Evolutionary conservation across 352 stramenopile genomes (phyloP), one percentile per base, ranked within the genome.

Genomic region (Globisporangium irregulare): DNA sequence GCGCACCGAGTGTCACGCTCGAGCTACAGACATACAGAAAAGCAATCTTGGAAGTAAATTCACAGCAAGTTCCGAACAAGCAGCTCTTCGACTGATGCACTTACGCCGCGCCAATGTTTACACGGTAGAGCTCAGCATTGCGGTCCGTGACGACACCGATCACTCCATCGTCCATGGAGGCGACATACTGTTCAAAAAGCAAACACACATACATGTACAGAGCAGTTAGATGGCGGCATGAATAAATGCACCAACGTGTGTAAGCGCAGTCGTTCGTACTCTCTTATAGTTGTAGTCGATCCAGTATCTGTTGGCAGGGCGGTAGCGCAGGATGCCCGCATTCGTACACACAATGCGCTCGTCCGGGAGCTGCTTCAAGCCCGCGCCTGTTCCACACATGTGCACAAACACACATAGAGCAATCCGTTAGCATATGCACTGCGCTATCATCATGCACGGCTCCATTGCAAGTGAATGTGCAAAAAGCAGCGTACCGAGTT

Each of bases 61-160:
- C 27, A 29, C 27, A 29, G 27, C 3, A 29, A 29, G 27, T 29
- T 29, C 27, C 27, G 27, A 29, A 29, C 27, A 29, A 29, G 27
- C 2, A 29, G 41, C 32, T 64, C 7, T 15, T 20, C 3, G 20
- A 4, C 1, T 61, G 27, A 15, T 61, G 29, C 12, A 93, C 82
- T 68, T 96, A 97, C 76, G 92, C 80, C 66, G 87, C 92, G 61
- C 93, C 91, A 56, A 99, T 96, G 69, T 98, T 95, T 18, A 99
- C 86, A n/a, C 94, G 86, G 75, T 99, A 98, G 48, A 96, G 91
- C 66, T 98, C 93, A 15, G 94, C 87, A 58, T 97, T 96, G 43
- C 93, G 82, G 74, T 98, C 96, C 69, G 96, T 95, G 38, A 99
- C 90, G 38, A 99, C 88, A 38, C 94, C 97, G 67, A 99, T 94